Evolutionary conservation across 139 green algal species (phyloP), one percentile per base, ranked within the genome.

Genomic region (Micractinium conductrix): DNA sequence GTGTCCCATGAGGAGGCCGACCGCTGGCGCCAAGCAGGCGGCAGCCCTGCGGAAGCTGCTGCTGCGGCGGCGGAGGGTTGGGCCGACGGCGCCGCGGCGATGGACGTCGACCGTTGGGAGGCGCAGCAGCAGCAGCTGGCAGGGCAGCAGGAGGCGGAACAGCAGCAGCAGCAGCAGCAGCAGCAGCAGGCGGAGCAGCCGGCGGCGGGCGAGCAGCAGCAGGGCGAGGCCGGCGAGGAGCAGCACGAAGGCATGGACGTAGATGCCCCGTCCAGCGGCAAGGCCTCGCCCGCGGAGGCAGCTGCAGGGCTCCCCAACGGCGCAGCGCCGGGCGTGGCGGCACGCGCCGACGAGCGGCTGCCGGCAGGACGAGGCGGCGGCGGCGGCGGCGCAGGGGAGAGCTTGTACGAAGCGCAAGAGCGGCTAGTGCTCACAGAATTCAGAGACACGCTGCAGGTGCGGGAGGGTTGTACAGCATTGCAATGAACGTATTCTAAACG

Each of bases 361-460:
- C n/a, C n/a, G n/a, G n/a, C n/a, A n/a, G n/a, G n/a, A n/a, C n/a
- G n/a, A n/a, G 37, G 24, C 60, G 38, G 30, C 40, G 35, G 24
- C 28, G 33, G 40, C 73, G 10, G 45, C 14, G 7, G 67, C 8
- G 44, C 30, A 24, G 65, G 37, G 70, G 50, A 74, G 33, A 22
- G 48, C 2, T 53, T 89, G 74, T 81, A 81, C 9, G 60, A 60
- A 33, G 72, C 60, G 1, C 86, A 89, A 65, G 86, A 89, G 83
- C 71, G 60, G 71, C 80, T 87, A 44, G 73, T 86, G 50, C 74
- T 89, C 1, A 74, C 73, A 45, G 86, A 89, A 44, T 89, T 89
- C 65, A n/a, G 79, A 78, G 72, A 89, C 24, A 78, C 86, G 12
- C 67, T 88, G 48, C 58, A 86, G 70, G 70, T 86, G 69, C 1